These are phyloP conservation scores for Aspergillus ellipticus DNA, from an alignment of 495 filamentous ascomycete genomes.

Conservation along the genomic window DNA sequence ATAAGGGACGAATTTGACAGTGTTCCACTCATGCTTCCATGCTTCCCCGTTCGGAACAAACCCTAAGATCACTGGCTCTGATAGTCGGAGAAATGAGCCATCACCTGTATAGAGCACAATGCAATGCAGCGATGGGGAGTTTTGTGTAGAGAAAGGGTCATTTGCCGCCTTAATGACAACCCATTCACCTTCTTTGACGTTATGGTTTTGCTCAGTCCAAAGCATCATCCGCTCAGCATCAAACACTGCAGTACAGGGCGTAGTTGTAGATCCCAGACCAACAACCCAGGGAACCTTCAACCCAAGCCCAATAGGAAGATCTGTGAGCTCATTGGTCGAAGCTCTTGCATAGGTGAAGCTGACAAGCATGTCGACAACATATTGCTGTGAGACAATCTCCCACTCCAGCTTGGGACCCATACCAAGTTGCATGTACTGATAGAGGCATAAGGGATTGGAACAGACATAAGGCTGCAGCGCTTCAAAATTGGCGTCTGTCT, in stretches of 20 bases:
- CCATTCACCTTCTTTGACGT: constrained; percentile 56
- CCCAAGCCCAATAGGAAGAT: constrained; percentile 66
- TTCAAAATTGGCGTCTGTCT: constrained; percentile 66
- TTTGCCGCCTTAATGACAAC: constrained; percentile 30
- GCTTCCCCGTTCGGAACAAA: not conserved
- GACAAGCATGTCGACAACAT: constrained; percentile 81
- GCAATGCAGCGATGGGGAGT: not conserved
- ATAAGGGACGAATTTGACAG: constrained; percentile 42
- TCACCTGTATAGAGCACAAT: not conserved
- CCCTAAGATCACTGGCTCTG: constrained; percentile 12
- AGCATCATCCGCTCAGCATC: not conserved
- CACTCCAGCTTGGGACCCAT: constrained; percentile 83
- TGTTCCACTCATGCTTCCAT: not conserved
- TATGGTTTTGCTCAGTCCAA: constrained; percentile 30
- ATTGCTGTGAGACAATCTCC: constrained; percentile 75
- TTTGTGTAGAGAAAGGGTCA: not conserved
- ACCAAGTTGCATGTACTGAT: constrained; percentile 87
- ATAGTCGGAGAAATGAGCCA: constrained; percentile 4
- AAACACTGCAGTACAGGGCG: not conserved
- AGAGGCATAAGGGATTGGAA: constrained; percentile 72
- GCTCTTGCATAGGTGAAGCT: constrained; percentile 74
- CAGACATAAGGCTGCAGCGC: constrained; percentile 94
- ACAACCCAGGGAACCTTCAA: constrained; percentile 56
- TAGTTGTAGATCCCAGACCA: not conserved
- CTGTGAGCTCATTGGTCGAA: constrained; percentile 36